These are phyloP conservation scores for Chlamydomonas sphaeroides DNA, from an alignment of 139 green algal species.

Conservation along the genomic window DNA sequence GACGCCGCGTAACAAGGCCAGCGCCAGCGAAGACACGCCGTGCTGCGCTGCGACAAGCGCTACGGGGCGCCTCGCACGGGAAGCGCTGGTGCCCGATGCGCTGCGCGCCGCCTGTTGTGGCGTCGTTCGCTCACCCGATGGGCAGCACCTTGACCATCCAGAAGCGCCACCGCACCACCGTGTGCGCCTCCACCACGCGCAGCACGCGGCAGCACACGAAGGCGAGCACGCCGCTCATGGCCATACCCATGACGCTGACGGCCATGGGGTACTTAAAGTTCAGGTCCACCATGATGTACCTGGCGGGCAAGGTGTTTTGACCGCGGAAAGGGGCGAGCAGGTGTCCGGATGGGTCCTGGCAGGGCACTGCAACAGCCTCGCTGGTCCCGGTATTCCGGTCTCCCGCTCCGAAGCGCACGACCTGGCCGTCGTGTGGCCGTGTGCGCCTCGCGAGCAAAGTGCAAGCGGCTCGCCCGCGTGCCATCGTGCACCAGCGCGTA, in stretches of 20 bases:
- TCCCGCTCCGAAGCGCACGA: too few relatives aligned
- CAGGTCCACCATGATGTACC: conserved; percentile 76
- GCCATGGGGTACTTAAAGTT: conserved; percentile 85
- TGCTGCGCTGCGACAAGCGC: too few relatives aligned
- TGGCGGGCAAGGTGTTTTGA: not conserved
- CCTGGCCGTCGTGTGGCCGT: too few relatives aligned
- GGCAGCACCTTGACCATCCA: conserved; percentile 69
- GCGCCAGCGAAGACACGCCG: too few relatives aligned
- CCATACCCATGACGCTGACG: conserved; percentile 81
- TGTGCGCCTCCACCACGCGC: conserved; percentile 72
- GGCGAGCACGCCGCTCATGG: conserved; percentile 56
- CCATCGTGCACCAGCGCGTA: not conserved
- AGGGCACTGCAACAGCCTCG: not conserved
- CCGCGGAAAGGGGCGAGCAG: not conserved
- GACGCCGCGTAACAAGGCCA: too few relatives aligned
- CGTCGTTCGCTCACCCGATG: conserved; percentile 72
- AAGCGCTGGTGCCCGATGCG: too few relatives aligned
- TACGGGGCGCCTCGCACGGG: too few relatives aligned
- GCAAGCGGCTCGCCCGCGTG: too few relatives aligned
- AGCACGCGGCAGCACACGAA: conserved; percentile 73
- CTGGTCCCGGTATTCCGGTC: too few relatives aligned
- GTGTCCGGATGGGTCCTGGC: not conserved
- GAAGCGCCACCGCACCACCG: conserved; percentile 53
- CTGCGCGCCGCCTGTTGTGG: too few relatives aligned
- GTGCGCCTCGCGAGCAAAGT: not conserved